Base-by-base conservation (phyloP, 106 monocot genomes). In the Narthecium ossifragum region DNA sequence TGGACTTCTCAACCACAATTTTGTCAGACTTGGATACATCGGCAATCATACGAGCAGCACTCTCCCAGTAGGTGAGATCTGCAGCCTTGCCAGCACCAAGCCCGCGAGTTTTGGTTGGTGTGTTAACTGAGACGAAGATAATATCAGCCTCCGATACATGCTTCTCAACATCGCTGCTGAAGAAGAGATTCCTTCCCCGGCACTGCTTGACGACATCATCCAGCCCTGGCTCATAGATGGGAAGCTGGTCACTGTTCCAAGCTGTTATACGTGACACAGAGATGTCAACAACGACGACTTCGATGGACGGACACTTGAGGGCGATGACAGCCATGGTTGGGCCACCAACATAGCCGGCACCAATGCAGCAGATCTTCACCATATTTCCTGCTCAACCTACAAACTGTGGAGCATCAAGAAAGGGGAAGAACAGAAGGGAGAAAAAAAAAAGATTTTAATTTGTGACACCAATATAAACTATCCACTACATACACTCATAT, bases 271-370 rank as follows among this genome's bases (percentile, higher is more conserved):
- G 70, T 51, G 48, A 9, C 29, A 39, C 55, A 2, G 76, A 70
- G 43, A 77, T 77, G 60, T 77, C 76, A 60, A 77, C 76, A 1
- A 77, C 76, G 0, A 77, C 76, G 15, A 77, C 76, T 60, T 77
- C 76, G 6, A 77, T 70, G 1, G 64, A 57, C 8, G 76, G 70
- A 53, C 76, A 77, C 56, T 77, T 77, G 53, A 70, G 60, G 10
- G 76, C 76, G 31, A 77, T 77, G 46, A 77, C 76, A 20, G 76
- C 76, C 76, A 76, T 76, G 28, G 76, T 76, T 33, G 76, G 76
- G 32, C 76, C 76, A 28, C 76, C 76, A 20, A 76, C 76, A 63
- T 76, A 76, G 24, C 76, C 76, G 34, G 76, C 76, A n/a, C 76
- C 76, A 23, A 76, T 64, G 41, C 76, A 76, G 64, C 70, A 76